Percentiles rank a stretch among this genome's conserved stretches.
These are phyloP conservation scores for Claviceps sorghi DNA, from an alignment of 2,329 filamentous ascomycete genomes.

Conservation along the genomic window DNA sequence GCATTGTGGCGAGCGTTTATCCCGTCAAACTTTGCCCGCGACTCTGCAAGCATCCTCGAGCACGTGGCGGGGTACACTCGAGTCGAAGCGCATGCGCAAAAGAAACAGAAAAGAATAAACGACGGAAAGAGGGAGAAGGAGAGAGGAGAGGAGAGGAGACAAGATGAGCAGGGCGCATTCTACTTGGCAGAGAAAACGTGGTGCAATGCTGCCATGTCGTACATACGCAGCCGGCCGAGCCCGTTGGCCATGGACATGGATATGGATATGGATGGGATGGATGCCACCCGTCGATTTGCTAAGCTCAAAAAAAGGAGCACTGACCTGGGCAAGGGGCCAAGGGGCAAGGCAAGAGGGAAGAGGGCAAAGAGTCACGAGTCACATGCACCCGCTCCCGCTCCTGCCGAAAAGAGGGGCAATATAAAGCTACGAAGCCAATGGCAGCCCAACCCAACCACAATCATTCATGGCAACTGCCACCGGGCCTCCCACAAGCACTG, in stretches of 20 bases:
- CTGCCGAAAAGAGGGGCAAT: background rate
- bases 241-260: background rate
- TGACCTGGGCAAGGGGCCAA: no score
- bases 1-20: constrained; percentile 38
- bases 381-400: background rate
- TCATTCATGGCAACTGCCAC: no score
- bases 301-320: no score
- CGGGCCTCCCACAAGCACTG: no score
- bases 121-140: background rate
- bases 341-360: no score
- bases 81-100: background rate
- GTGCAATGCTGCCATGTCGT: background rate
- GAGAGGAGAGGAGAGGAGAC: no score
- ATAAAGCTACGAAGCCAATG: background rate
- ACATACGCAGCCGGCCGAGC: background rate
- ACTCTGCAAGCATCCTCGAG: background rate
- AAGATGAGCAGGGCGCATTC: background rate
- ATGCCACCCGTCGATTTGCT: no score
- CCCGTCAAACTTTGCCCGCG: background rate
- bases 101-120: background rate
- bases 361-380: no score
- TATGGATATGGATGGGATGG: no score
- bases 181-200: background rate
- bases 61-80: background rate
- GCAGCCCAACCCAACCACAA: background rate